Base-by-base conservation (phyloP, 306 rosid genomes). In the Carpinus fangiana region DNA sequence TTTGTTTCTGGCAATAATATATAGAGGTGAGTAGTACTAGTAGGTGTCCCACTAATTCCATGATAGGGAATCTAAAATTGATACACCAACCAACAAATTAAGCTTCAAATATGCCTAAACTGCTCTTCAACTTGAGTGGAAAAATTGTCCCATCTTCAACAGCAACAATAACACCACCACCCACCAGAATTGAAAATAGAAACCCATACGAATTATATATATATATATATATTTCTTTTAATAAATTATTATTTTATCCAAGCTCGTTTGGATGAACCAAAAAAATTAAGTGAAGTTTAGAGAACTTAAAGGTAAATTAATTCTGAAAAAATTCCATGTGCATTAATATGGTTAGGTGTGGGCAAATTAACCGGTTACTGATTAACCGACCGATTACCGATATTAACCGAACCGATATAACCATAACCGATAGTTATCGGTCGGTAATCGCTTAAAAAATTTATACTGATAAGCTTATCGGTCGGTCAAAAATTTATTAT, bases 1-100 rank as follows among this genome's bases (percentile, higher is more conserved):
- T 23, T 23, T 23, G 26, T 23, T 83, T n/a, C 55, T 57, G 43
- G 16, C 28, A 74, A n/a, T n/a, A n/a, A n/a, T 56, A 61, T n/a
- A 48, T n/a, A 31, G 48, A 65, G 48, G 34, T 84, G 76, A 56
- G 21, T 43, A 56, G 21, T 23, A 23, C 26, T 23, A 77, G 73
- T 78, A 76, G 92, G 84, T 82, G 67, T 73, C 73, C 73, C 82
- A 82, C 86, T 91, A 82, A 84, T 84, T 84, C 73, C 72, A 84
- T 82, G 93, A 86, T 60, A 61, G 86, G 84, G 88, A 89, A 85
- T 87, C 87, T 75, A 84, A 87, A 86, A 83, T 36, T 68, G 91
- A 89, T 84, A 59, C 82, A 74, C 84, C 88, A 91, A 87, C 91
- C 1, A 85, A 84, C 84, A 68, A 79, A 65, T 77, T 45, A 2